phyloP scores from a whole-genome alignment of 345 rosid genomes.

The Hibiscus trionum region DNA sequence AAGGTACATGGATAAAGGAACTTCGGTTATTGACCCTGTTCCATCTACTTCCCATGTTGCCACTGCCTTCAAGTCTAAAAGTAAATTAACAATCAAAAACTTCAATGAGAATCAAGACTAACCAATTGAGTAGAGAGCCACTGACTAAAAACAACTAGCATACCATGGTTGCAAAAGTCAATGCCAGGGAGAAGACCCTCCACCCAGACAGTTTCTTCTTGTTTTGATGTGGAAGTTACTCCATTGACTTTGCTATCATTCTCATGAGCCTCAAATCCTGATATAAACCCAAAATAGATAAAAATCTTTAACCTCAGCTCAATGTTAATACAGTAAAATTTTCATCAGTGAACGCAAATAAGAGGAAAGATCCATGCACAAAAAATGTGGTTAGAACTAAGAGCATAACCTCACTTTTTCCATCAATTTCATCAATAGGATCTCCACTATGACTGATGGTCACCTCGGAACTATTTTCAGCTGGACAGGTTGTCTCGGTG shows the following conservation, averaged over 20 bases:
- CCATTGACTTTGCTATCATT: slow-evolving; percentile 24
- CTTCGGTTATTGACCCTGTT: slow-evolving; percentile 47
- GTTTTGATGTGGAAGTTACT: slow-evolving; percentile 24
- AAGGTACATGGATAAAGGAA: slow-evolving; percentile 83
- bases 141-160: slow-evolving; percentile 14
- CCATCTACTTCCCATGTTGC: slow-evolving; percentile 99
- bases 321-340: slow-evolving; percentile 12
- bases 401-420: slow-evolving; percentile 29
- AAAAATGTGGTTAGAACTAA: slow-evolving; percentile 7
- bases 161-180: slow-evolving; percentile 98
- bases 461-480: slow-evolving; percentile 11
- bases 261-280: slow-evolving; percentile 24
- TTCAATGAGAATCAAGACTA: not conserved
- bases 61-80: slow-evolving; percentile 58
- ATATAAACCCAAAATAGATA: not conserved
- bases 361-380: not conserved
- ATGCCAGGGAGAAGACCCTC: slow-evolving; percentile 98
- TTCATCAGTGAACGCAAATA: not conserved
- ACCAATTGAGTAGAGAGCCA: not conserved
- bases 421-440: slow-evolving; percentile 11
- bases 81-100: not conserved
- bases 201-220: slow-evolving; percentile 72
- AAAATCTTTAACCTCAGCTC: slow-evolving; percentile 8
- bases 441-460: slow-evolving; percentile 17
- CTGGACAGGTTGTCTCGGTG: slow-evolving; percentile 10